Conservation (phyloP, 305 asterid species). For the Solanum hybrid region DNA sequence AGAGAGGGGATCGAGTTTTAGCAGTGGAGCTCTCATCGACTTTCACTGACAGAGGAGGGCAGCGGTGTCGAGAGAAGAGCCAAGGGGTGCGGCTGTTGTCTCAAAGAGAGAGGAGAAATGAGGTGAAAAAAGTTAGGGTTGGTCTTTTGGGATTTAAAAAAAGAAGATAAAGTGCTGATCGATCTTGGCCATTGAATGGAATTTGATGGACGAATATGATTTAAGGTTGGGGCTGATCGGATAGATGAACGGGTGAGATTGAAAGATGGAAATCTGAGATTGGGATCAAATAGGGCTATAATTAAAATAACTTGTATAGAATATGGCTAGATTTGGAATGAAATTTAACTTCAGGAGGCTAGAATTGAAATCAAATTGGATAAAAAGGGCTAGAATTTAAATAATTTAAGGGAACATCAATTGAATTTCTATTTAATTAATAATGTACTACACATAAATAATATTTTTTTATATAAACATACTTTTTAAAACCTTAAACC, state of each 20-base stretch:
- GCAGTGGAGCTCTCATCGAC: background rate
- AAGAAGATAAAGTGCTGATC: background rate
- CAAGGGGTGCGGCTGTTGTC: background rate
- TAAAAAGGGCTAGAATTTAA: too few species aligned
- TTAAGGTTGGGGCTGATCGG: background rate
- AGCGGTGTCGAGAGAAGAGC: background rate
- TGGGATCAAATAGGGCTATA: background rate
- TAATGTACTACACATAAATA: too few species aligned
- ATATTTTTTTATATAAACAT: too few species aligned
- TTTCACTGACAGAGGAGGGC: too few species aligned
- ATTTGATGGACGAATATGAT: background rate
- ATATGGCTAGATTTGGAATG: background rate
- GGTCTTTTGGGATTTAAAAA: background rate
- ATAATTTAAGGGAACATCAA: too few species aligned
- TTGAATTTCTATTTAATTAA: too few species aligned
- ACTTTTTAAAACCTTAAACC: too few species aligned
- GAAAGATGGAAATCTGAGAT: background rate
- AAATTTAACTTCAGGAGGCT: too few species aligned
- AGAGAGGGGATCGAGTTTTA: background rate
- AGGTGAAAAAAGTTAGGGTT: background rate
- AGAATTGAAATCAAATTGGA: too few species aligned
- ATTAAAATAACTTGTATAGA: background rate
- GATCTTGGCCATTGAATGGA: background rate
- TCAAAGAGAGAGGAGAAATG: background rate
- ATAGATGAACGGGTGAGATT: background rate